These are phyloP conservation scores for Solanum appendiculatum DNA, from an alignment of 257 asterid genomes.

Conservation along the genomic window DNA sequence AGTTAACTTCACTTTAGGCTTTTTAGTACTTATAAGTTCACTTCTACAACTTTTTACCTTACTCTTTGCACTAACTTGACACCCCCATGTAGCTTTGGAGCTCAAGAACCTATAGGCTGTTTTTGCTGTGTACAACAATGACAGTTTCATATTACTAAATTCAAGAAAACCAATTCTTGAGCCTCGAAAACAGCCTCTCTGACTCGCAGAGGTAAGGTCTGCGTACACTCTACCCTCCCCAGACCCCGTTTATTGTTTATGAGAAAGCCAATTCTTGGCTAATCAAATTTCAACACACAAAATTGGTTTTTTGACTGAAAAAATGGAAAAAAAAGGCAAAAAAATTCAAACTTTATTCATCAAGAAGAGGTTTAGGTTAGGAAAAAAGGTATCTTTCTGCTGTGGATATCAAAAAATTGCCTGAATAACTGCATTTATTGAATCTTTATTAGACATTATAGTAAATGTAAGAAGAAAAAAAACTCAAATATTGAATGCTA, in stretches of 20 bases:
- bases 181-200: neutral
- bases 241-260: neutral
- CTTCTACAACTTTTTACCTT: constrained; percentile 8
- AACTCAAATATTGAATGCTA: neutral
- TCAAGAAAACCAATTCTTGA: neutral
- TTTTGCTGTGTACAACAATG: constrained; percentile 23
- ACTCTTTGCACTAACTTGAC: constrained; percentile 3
- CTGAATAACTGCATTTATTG: neutral
- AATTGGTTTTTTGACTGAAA: neutral
- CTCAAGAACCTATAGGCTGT: constrained; percentile 29
- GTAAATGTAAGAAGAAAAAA: neutral
- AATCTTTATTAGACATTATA: neutral
- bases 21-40: constrained; percentile 5
- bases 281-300: neutral
- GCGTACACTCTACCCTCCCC: neutral
- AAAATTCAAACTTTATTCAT: neutral
- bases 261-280: neutral
- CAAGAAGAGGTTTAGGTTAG: neutral
- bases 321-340: neutral
- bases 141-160: constrained; percentile 19
- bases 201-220: no score
- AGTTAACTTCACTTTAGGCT: constrained; percentile 35
- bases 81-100: constrained; percentile 20
- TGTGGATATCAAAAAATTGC: neutral
- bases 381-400: neutral